These are phyloP conservation scores for Colletotrichum costaricense DNA, from an alignment of 2,329 filamentous ascomycete species.

Conservation along the genomic window DNA sequence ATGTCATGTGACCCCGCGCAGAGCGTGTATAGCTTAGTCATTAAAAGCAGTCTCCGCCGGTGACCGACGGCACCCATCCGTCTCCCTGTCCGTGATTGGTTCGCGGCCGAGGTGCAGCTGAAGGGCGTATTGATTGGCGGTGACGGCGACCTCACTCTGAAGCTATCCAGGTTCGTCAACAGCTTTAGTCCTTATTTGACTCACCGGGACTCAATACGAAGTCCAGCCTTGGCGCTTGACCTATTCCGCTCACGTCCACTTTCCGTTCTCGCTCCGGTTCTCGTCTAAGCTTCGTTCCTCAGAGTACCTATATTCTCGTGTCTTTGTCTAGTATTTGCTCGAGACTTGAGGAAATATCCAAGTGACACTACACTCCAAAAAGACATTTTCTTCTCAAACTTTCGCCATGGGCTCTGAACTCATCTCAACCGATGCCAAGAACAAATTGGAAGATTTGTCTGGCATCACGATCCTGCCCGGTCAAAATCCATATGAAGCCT, in stretches of 20 bases:
- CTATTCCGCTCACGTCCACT: background rate
- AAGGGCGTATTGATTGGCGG: conserved; percentile 11
- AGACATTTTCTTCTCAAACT: too few relatives aligned
- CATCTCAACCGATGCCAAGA: conserved; percentile 54
- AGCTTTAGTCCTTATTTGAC: background rate
- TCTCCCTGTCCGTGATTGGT: background rate
- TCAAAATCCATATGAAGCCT: conserved; percentile 80
- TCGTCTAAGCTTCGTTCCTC: background rate
- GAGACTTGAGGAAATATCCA: background rate
- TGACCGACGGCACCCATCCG: background rate
- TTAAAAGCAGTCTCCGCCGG: background rate
- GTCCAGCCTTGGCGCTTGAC: background rate
- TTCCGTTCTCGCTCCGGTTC: background rate
- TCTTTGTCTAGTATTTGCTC: background rate
- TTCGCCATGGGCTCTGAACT: conserved; percentile 49
- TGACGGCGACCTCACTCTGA: background rate
- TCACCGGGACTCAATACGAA: background rate
- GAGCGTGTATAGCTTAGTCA: background rate
- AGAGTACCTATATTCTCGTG: background rate
- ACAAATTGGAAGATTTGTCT: conserved; percentile 66
- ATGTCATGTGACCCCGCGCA: background rate
- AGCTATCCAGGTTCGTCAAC: background rate
- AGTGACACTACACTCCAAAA: background rate
- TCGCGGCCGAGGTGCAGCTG: background rate
- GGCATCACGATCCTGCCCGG: conserved; percentile 60